Evolutionary conservation across 768 basidiomycete genomes (phyloP), one percentile per base, ranked within the genome.

Genomic region (Tylopilus felleus): DNA sequence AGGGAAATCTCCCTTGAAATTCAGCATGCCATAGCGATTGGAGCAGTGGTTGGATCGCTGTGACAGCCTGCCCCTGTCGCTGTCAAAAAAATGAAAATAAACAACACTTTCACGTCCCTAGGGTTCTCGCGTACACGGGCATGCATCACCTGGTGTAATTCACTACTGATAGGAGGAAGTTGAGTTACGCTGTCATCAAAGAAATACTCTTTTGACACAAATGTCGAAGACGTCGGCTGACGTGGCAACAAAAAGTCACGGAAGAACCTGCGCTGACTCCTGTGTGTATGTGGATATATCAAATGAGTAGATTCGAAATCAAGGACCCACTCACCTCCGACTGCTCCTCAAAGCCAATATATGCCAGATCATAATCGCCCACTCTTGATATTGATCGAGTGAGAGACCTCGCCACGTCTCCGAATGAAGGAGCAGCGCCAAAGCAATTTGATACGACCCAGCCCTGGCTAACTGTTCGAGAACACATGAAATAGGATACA

Each of bases 311-410:
- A 42, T 47, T 43, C 29, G 23, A 45, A 57, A 41, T 40, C 48
- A 40, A 38, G 49, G n/a, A 52, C 44, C 56, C 46, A 66, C 73
- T 39, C 65, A 88, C 90, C 85, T 79, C 50, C 91, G 82, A 53
- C 80, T 82, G 13, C 85, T 80, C 22, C 86, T 80, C 55, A 90
- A 68, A 13, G 77, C 78, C 25, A 93, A 73, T 49, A 89, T 79
- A 64, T 89, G 82, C 92, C 90, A 93, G 42, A 92, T 78, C 64
- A 86, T 80, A 45, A 77, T 74, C 19, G 86, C 83, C 91, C 92
- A 93, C 31, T 76, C 71, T n/a, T 74, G 71, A 66, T 88, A 88
- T 65, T 87, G 85, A 35, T 77, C 72, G 19, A 88, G 66, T 13
- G 77, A 77, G 44, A 93, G 71, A 7, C 85, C 82, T 2, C 76